Conservation (phyloP, 352 stramenopile species). For the Phytophthora pisi region DNA sequence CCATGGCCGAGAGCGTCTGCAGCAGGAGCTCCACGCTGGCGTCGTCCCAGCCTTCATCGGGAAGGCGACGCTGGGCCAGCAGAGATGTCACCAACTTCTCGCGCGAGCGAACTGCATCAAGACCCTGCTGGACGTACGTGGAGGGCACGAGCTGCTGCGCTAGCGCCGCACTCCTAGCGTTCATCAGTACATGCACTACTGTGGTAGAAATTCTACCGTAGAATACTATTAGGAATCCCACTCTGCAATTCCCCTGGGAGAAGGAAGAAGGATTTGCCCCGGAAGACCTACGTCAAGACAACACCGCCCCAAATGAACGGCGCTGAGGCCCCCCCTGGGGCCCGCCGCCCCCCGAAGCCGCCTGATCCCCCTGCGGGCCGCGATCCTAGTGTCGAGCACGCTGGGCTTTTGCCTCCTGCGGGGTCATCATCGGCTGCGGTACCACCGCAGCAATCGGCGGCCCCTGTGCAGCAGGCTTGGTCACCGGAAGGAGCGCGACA, state of each 20-base stretch:
- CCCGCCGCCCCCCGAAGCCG: too few species aligned
- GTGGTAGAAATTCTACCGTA: too few species aligned
- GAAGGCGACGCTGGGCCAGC: slow-evolving; percentile 85
- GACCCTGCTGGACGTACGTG: slow-evolving; percentile 83
- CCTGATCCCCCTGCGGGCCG: not conserved
- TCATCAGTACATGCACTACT: slow-evolving; percentile 37
- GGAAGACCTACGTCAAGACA: not conserved
- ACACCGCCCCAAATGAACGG: not conserved
- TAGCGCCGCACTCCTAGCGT: slow-evolving; percentile 50
- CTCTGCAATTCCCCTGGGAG: not conserved
- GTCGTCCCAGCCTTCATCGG: slow-evolving; percentile 91
- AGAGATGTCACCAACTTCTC: slow-evolving; percentile 79
- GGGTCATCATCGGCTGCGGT: too few species aligned
- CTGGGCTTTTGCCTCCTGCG: too few species aligned
- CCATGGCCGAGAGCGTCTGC: slow-evolving; percentile 89
- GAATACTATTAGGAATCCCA: too few species aligned
- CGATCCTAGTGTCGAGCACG: not conserved
- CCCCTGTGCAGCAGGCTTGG: not conserved
- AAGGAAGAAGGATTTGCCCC: not conserved
- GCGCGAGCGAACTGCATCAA: slow-evolving; percentile 64
- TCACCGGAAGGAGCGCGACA: too few species aligned
- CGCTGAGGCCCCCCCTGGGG: not conserved
- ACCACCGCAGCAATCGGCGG: too few species aligned
- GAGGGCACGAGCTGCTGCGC: slow-evolving; percentile 60
- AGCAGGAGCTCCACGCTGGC: slow-evolving; percentile 87